Conservation (phyloP, 352 stramenopile species). For the Albugo laibachii region DNA sequence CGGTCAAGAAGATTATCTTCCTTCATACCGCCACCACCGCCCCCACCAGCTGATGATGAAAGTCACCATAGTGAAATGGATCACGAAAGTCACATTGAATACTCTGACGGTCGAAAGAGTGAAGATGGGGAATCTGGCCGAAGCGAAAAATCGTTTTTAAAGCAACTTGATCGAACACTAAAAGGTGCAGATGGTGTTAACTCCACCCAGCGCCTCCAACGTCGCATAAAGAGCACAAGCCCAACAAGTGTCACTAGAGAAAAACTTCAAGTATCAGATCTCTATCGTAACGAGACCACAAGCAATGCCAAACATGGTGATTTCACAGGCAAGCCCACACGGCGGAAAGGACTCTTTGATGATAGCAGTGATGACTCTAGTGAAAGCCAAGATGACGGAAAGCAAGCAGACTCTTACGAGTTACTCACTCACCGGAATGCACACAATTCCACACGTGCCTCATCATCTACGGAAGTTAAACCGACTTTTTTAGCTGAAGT, state of each 20-base stretch:
- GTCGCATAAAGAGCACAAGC: too few species aligned
- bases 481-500: background rate
- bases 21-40: background rate
- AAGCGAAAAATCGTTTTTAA: too few species aligned
- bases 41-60: constrained; percentile 9
- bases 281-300: too few species aligned
- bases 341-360: constrained; percentile 55
- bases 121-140: too few species aligned
- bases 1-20: constrained; percentile 19
- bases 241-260: too few species aligned
- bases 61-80: constrained; percentile 30
- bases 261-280: too few species aligned
- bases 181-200: too few species aligned
- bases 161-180: too few species aligned
- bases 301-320: too few species aligned
- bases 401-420: background rate
- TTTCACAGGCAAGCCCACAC: constrained; percentile 7
- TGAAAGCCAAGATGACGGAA: constrained; percentile 8
- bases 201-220: too few species aligned
- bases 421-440: background rate
- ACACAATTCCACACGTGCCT: background rate
- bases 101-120: too few species aligned
- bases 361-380: constrained; percentile 31
- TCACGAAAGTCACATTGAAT: background rate
- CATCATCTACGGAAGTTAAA: background rate